Base-by-base conservation (phyloP, 169 alveolate genomes). In the Hepatocystis sp. region DNA sequence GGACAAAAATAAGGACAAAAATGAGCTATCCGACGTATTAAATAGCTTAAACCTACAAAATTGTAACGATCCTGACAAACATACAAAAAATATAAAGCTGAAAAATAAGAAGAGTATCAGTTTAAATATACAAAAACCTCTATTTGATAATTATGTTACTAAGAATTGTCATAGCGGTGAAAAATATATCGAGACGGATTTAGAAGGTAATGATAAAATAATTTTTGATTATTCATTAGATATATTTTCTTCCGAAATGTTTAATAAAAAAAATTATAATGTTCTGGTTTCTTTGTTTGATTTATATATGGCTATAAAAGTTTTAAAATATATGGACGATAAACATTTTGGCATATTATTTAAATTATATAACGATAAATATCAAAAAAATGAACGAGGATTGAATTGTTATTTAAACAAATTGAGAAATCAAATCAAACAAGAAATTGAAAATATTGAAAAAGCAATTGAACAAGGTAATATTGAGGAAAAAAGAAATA, bases 181-280 rank as follows among this genome's bases (percentile, higher is more conserved):
- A n/a, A n/a, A n/a, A n/a, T n/a, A n/a, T n/a, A n/a, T n/a, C n/a
- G n/a, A n/a, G n/a, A n/a, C n/a, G n/a, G n/a, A n/a, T n/a, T n/a
- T n/a, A n/a, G n/a, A n/a, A n/a, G n/a, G n/a, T n/a, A n/a, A n/a
- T n/a, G n/a, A n/a, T 19, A 42, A 40, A 58, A 61, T 27, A 15
- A 63, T 64, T 23, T 21, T 61, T 32, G 49, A 81, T 39, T 66
- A 56, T 23, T 81, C 89, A 27, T 11, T 81, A n/a, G 84, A 81
- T 49, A 23, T 63, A 28, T 81, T 81, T 61, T 27, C 84, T 23
- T 46, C 81, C 13, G 89, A 81, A 42, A 81, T 81, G 89, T 81
- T 81, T 81, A 81, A 81, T 60, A 67, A 63, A 47, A 30, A 55
- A 10, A 49, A 15, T 13, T 81, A 47, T 65, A 21, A 81, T n/a